phyloP scores from a whole-genome alignment of 805 yeast species.

The Wickerhamiella shivajii region DNA sequence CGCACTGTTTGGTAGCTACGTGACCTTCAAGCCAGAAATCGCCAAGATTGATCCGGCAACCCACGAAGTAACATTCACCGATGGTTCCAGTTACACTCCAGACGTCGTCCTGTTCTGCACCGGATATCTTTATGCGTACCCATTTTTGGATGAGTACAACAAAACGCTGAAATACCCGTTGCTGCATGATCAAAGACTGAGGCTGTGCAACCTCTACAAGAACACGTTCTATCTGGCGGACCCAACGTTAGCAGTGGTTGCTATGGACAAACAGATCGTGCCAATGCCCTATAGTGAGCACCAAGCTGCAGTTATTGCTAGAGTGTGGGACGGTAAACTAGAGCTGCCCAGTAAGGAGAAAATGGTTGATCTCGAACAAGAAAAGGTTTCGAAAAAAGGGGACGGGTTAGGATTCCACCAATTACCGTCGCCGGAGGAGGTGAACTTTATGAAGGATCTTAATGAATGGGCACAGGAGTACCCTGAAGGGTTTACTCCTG shows the following conservation, averaged over 20 bases:
- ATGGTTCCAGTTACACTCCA: conserved; percentile 34
- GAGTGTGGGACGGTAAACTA: conserved; percentile 45
- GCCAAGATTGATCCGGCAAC: conserved; percentile 27
- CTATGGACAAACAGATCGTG: conserved; percentile 27
- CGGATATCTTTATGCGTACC: conserved; percentile 55
- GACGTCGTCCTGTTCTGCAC: conserved; percentile 57
- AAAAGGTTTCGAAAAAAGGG: conserved; percentile 32
- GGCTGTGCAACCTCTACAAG: conserved; percentile 40
- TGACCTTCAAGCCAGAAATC: conserved; percentile 28
- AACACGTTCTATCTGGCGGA: conserved; percentile 45
- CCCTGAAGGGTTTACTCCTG: conserved; percentile 33
- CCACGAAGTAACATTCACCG: conserved; percentile 31
- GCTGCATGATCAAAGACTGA: conserved; percentile 29
- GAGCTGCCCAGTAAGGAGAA: conserved; percentile 33
- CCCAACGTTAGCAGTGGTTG: conserved; percentile 50
- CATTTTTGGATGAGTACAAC: conserved; percentile 34
- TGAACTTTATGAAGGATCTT: conserved; percentile 36
- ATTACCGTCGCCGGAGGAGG: conserved; percentile 42
- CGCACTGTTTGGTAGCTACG: conserved; percentile 25
- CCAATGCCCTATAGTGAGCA: conserved; percentile 30
- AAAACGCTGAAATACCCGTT: conserved; percentile 5
- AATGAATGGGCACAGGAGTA: conserved; percentile 23
- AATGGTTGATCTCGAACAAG: conserved; percentile 33
- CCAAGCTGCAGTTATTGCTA: conserved; percentile 51
- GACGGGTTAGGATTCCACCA: conserved; percentile 37